Evolutionary conservation across 2,329 filamentous ascomycete species (phyloP), one percentile per base, ranked within the genome.

Genomic region (Fragosphaeria purpurea): DNA sequence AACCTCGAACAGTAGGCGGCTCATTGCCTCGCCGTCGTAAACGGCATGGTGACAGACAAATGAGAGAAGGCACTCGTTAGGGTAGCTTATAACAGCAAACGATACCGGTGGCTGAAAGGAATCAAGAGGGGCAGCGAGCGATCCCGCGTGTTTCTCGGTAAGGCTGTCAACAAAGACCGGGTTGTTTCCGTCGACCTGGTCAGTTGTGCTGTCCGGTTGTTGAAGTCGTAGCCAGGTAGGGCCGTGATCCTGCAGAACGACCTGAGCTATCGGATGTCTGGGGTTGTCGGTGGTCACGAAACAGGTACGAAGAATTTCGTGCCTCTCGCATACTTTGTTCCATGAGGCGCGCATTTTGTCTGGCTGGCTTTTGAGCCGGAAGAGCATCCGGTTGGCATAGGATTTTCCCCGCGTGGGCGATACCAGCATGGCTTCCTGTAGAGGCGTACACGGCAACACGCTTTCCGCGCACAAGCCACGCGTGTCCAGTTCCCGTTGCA

Each of bases 341-440:
- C 88, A 95, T 48, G 78, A 76, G 0, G 59, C 40, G 56, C 70
- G 71, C 46, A 95, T 69, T 0, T 59, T 65, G 1, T 66, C 57
- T 0, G 77, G 52, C 37, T 80, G 65, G 1, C 73, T 70, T 5
- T 65, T 66, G 6, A 94, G 61, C 6, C 74, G 70, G 54, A 95
- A 77, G 0, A 83, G 65, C 50, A 87, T 79, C 45, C 77, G 78
- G 62, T 95, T 95, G 59, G 77, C 80, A 62, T 95, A 95, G 2
- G 80, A 72, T 31, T 46, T 53, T 5, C 67, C 66, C 9, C 68
- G 63, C 1, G 65, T 65, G 55, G 70, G 59, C 7, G 79, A 77
- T 3, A 81, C 83, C 0, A 95, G 71, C 88, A 95, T 95, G 1
- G 84, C 85, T 67, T 94, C 86, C 63, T 96, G 90, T 0, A 96